Conservation (phyloP, 495 filamentous ascomycete species). For the Hypoxylon perforatum region DNA sequence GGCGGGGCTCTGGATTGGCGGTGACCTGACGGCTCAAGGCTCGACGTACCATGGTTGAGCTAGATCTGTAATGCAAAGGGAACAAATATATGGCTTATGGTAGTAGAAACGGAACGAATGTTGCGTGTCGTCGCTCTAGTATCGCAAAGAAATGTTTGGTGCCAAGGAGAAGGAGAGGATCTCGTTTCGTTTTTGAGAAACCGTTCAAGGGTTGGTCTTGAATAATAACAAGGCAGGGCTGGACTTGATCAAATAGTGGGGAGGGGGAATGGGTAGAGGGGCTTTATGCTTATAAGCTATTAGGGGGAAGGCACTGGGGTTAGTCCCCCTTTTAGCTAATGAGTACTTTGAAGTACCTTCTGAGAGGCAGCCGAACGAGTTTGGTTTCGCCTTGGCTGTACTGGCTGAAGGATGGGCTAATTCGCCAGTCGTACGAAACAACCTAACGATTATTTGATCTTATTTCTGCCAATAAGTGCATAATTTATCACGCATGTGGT, state of each 20-base stretch:
- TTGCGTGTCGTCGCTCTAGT: conserved; percentile 25
- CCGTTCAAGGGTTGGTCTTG: conserved; percentile 25
- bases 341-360: background rate
- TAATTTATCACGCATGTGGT: conserved; percentile 12
- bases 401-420: background rate
- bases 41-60: conserved; percentile 36
- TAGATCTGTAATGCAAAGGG: conserved; percentile 16
- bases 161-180: conserved; percentile 35
- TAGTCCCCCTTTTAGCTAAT: conserved; percentile 3
- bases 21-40: conserved; percentile 19
- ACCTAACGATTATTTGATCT: conserved; percentile 1
- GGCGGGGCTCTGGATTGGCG: conserved; percentile 41
- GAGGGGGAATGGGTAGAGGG: conserved; percentile 32
- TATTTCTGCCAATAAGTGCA: conserved; percentile 6
- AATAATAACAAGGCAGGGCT: conserved; percentile 42
- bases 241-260: conserved; percentile 40
- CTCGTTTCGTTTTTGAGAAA: conserved; percentile 27
- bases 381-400: conserved; percentile 8
- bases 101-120: conserved; percentile 27
- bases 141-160: conserved; percentile 24
- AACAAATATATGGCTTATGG: conserved; percentile 9
- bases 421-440: conserved; percentile 18
- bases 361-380: conserved; percentile 19
- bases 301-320: background rate
- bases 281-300: conserved; percentile 7